These are phyloP conservation scores for Phialophora macrospora DNA, from an alignment of 2,329 filamentous ascomycete genomes.

Conservation along the genomic window DNA sequence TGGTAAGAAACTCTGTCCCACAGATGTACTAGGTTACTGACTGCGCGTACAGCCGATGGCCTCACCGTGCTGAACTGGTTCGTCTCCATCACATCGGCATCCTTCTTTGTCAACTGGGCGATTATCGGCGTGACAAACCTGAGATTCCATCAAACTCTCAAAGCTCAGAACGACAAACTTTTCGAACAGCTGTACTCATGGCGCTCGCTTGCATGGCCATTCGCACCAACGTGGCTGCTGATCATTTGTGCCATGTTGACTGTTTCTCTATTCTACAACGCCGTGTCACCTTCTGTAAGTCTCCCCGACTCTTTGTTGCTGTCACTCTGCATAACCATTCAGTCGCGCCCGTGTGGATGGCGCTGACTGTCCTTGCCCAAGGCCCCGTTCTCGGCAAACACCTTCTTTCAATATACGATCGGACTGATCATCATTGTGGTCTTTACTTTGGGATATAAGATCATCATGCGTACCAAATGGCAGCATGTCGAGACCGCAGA, in stretches of 20 bases:
- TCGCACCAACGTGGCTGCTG: slow-evolving; percentile 41
- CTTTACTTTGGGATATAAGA: slow-evolving; percentile 39
- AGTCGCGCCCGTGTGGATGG: background rate
- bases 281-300: slow-evolving; percentile 26
- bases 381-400: slow-evolving; percentile 27
- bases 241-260: slow-evolving; percentile 35
- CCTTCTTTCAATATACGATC: slow-evolving; percentile 42
- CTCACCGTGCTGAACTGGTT: slow-evolving; percentile 41
- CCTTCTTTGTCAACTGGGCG: slow-evolving; percentile 45
- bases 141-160: slow-evolving; percentile 43
- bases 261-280: slow-evolving; percentile 28
- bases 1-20: slow-evolving; percentile 23
- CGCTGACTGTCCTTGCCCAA: background rate
- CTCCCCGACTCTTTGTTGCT: background rate
- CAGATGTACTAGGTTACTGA: background rate
- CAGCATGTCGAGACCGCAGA: slow-evolving; percentile 38
- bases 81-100: slow-evolving; percentile 42
- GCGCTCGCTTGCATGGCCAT: slow-evolving; percentile 41
- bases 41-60: slow-evolving; percentile 22
- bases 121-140: slow-evolving; percentile 44
- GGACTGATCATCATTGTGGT: slow-evolving; percentile 39
- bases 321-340: background rate
- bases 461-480: slow-evolving; percentile 37
- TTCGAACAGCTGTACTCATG: slow-evolving; percentile 42
- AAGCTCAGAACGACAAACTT: slow-evolving; percentile 41